Evolutionary conservation across 169 alveolate genomes (phyloP), one percentile per base, ranked within the genome.

Genomic region (Neospora caninum): DNA sequence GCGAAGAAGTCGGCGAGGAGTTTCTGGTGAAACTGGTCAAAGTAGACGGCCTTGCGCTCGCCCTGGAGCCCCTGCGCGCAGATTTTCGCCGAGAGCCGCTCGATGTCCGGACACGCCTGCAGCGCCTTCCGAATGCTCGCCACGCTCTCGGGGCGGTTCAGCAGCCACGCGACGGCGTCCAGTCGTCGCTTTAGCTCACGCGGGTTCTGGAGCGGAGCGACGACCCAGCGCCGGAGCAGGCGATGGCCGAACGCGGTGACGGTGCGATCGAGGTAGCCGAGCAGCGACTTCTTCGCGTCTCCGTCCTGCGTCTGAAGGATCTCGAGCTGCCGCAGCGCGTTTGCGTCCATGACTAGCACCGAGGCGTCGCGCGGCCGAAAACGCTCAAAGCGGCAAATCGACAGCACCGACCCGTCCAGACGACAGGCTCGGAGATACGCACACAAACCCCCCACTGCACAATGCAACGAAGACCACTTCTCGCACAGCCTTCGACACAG

Each of bases 171-270:
- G 10, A 99, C 99, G 20, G 98, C 97, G 93, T 97, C 98, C 70
- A 98, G 96, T 88, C 99, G 97, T 25, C 96, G 99, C 93, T 98
- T 97, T 27, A 99, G 98, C 84, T 97, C 94, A n/a, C 97, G 88
- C 45, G 97, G 93, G 89, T 97, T 96, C 80, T 95, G 93, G 87
- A 98, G 96, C 58, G 99, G 99, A 70, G 98, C 95, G 88, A 97
- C 96, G 29, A 99, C 93, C 99, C 99, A 99, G 58, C 98, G 97
- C 93, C 99, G 97, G 82, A 93, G 84, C 36, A 93, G 93, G 87
- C 99, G 96, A 93, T 98, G 97, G 25, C 99, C 99, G 88, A 98
- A 98, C 49, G 99, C 97, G 34, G 99, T 98, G 43, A 94, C 95
- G 7, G 99, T 98, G 91, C 97, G 97, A 96, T 99, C 98, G 67